Conservation (phyloP, 805 yeast genomes). For the Saturnispora silvae region DNA sequence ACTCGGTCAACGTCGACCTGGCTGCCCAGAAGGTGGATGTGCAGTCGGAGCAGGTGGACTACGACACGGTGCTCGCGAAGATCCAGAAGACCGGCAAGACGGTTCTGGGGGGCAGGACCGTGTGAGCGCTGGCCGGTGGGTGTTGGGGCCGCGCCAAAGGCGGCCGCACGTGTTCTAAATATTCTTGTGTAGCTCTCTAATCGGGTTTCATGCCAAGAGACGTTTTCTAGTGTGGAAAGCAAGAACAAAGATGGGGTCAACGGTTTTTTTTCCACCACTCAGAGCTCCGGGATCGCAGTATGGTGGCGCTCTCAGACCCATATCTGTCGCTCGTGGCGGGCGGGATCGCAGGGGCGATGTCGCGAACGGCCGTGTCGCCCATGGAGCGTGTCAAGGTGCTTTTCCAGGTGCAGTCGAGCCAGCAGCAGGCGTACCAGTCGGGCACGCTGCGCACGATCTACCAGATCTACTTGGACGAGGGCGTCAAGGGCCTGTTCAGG, state of each 20-base stretch:
- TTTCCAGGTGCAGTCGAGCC: constrained; percentile 79
- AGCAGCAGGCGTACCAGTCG: constrained; percentile 28
- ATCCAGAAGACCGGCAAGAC: constrained; percentile 89
- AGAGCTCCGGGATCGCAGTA: no score
- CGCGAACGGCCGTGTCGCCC: constrained; percentile 90
- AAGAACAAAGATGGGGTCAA: no score
- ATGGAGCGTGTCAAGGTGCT: constrained; percentile 89
- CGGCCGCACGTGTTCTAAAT: no score
- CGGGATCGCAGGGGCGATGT: constrained; percentile 69
- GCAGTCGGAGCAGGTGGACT: constrained; percentile 37
- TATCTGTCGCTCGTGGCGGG: constrained; percentile 61
- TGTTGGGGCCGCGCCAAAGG: no score
- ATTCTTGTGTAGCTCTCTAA: no score
- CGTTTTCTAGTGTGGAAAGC: no score
- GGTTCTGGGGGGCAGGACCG: constrained; percentile 48
- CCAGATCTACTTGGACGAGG: constrained; percentile 82
- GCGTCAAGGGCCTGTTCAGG: constrained; percentile 78
- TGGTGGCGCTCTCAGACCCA: constrained; percentile 18
- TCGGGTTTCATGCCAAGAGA: no score
- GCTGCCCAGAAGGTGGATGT: constrained; percentile 79
- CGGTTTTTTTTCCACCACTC: no score
- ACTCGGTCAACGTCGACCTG: constrained; percentile 60
- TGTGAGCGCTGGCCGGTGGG: not conserved
- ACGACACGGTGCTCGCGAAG: constrained; percentile 69
- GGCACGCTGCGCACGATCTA: constrained; percentile 69